These are phyloP conservation scores for Lablab purpureus DNA, from an alignment of 306 rosid genomes.

Conservation along the genomic window DNA sequence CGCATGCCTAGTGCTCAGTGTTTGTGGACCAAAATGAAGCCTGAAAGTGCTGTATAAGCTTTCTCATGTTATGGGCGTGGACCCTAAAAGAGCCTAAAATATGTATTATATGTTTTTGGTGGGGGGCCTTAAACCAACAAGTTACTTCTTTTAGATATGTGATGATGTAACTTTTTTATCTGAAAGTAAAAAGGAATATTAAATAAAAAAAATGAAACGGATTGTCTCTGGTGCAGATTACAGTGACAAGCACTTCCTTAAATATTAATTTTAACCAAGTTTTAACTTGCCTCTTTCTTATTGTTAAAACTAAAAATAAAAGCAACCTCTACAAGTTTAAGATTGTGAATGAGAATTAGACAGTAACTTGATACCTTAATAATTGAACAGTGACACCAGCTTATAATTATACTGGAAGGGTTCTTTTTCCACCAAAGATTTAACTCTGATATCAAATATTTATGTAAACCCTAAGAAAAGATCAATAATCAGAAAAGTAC, in stretches of 20 bases:
- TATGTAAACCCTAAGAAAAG: background rate
- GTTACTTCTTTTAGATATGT: background rate
- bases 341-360: background rate
- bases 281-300: background rate
- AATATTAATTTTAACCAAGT: no score
- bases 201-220: background rate
- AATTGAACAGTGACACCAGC: background rate
- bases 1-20: slow-evolving; percentile 36
- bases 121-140: slow-evolving; percentile 33
- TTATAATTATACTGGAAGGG: background rate
- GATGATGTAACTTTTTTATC: slow-evolving; percentile 16
- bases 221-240: background rate
- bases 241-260: background rate
- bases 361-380: background rate
- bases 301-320: background rate
- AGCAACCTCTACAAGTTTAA: background rate
- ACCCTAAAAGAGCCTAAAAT: slow-evolving; percentile 29
- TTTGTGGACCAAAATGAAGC: slow-evolving; percentile 51
- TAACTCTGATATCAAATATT: background rate
- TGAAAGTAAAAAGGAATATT: background rate
- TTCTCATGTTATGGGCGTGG: slow-evolving; percentile 15
- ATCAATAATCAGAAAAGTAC: slow-evolving; percentile 49
- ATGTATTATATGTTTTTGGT: slow-evolving; percentile 22
- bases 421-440: background rate
- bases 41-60: slow-evolving; percentile 26